Evolutionary conservation across 108 stramenopile species (phyloP), one percentile per base, ranked within the genome.

Genomic region (Asterionellopsis glacialis): DNA sequence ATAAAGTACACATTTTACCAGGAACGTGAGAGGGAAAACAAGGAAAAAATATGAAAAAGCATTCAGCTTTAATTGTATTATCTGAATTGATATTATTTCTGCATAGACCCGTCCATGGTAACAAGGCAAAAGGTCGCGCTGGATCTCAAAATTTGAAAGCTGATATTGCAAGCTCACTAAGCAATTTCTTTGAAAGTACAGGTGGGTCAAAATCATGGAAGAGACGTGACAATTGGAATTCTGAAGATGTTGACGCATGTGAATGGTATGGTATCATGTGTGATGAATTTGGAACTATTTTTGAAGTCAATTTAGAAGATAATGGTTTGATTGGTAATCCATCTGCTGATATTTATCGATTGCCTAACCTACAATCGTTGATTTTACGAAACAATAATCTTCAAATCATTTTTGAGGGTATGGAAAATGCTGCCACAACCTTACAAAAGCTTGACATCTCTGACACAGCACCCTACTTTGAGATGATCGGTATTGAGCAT

Each of bases 241-340:
- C 65, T 41, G 54, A 60, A 43, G 75, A 79, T 11, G 62, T 69
- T 43, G 59, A 73, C 55, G 63, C 74, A 28, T 78, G 83, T 53
- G 42, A 53, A 9, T 84, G 83, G 83, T 61, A 59, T 51, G 83
- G 83, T 45, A 63, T 84, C n/a, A 55, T 55, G 16, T 83, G 82
- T 28, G 66, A 65, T 38, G 60, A 69, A 11, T 55, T 45, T 9
- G 58, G 62, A 19, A 49, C 56, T 33, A 64, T 72, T 0, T 21
- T 67, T 26, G 55, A 65, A 0, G 84, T 92, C 44, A 43, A 69
- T 27, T 57, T 80, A 0, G 18, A 23, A 43, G 68, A 76, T 21
- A 74, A 70, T 51, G 62, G 69, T 41, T 53, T 80, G 13, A 21
- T 49, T 9, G 79, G 79, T 9, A 66, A 50, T 28, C 59, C 73